A percentile compares a stretch with the other conserved stretches of the same genome.
phyloP scores from a whole-genome alignment of 257 asterid species.

The Marsdenia floribunda region DNA sequence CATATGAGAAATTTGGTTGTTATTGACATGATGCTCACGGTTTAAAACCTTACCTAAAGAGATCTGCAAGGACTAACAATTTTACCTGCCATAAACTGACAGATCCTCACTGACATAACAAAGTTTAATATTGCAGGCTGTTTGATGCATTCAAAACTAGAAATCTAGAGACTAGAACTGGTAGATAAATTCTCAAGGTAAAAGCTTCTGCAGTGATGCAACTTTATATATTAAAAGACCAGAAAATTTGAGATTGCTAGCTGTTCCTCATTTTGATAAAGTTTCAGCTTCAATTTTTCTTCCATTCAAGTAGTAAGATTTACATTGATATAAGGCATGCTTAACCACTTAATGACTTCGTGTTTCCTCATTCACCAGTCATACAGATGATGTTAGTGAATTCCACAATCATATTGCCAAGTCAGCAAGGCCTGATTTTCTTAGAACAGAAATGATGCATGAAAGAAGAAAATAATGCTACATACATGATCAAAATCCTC shows the following conservation, averaged over 20 bases:
- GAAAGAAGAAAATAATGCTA: constrained; percentile 22
- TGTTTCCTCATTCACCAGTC: not conserved
- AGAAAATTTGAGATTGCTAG: too few species aligned
- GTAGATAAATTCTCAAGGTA: too few species aligned
- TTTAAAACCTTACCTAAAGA: not conserved
- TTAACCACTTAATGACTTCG: not conserved
- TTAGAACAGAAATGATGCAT: constrained; percentile 4
- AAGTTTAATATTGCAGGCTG: not conserved
- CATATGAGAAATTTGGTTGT: not conserved
- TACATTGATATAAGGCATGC: not conserved
- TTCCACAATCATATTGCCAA: not conserved
- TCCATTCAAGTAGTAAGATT: not conserved
- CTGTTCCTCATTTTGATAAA: too few species aligned
- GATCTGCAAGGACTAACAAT: not conserved
- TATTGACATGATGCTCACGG: not conserved
- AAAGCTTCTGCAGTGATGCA: not conserved
- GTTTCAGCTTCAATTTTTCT: not conserved
- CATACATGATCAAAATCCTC: constrained; percentile 64
- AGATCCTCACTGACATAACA: not conserved
- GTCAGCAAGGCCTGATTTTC: not conserved
- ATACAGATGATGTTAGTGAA: not conserved
- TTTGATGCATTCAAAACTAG: not conserved
- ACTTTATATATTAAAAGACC: not conserved
- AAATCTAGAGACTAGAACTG: not conserved
- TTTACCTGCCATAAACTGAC: not conserved